Evolutionary conservation across 116 monocot genomes (phyloP).

Genomic region (Zostera marina): DNA sequence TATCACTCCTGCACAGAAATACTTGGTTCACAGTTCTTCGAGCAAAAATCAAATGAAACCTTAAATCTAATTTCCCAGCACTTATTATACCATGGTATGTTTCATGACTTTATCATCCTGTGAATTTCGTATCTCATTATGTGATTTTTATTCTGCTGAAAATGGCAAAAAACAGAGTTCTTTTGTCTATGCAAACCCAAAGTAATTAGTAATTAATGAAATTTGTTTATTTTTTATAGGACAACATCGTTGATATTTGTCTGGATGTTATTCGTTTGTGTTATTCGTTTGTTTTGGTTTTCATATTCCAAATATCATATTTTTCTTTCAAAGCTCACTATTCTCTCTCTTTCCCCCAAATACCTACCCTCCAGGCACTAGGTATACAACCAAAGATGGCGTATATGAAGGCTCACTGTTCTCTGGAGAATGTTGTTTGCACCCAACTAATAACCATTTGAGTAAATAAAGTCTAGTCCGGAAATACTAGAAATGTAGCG

Average conservation of each 20-base stretch:
- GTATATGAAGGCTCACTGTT: background rate
- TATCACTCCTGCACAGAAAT: conserved; percentile 10
- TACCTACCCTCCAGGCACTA: background rate
- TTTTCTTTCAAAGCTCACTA: background rate
- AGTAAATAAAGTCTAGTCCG: conserved; percentile 6
- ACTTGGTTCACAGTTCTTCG: conserved; percentile 11
- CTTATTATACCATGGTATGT: too few species aligned
- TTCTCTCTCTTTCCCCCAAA: background rate
- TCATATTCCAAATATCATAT: background rate
- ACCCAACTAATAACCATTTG: background rate
- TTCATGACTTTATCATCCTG: too few species aligned
- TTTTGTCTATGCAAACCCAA: too few species aligned
- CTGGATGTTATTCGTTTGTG: too few species aligned
- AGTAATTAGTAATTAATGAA: too few species aligned
- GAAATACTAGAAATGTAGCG: background rate
- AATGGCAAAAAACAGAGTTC: too few species aligned
- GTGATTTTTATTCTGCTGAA: too few species aligned
- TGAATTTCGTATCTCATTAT: too few species aligned
- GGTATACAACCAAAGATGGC: background rate
- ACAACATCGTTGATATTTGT: too few species aligned
- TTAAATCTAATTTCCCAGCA: conserved; percentile 4
- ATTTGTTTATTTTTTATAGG: too few species aligned
- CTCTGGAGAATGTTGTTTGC: background rate
- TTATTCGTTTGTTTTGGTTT: background rate
- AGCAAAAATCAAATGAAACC: conserved; percentile 16